Conservation (phyloP, 176 grass and related monocot genomes). For the Chrysopogon serrulatus region DNA sequence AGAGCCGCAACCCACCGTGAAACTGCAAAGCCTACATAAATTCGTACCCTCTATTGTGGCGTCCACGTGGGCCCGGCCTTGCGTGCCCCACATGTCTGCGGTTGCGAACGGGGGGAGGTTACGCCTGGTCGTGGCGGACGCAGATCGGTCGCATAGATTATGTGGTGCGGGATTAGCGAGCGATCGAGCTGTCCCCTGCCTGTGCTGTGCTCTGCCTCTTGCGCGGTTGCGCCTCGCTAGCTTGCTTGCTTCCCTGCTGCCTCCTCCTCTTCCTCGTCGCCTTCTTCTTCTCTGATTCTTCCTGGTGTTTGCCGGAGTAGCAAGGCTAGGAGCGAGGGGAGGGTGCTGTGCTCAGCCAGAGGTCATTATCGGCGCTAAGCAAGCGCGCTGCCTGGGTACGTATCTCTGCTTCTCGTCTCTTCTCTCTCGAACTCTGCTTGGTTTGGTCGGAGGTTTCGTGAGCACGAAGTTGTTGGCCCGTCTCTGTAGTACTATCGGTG, state of each 20-base stretch:
- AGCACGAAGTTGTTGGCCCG: not conserved
- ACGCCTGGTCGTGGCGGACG: not conserved
- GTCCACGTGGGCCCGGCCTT: fast-evolving
- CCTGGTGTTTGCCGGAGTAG: not conserved
- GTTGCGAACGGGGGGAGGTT: fast-evolving
- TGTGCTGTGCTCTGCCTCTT: slow-evolving; percentile 19
- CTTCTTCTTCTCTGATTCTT: not conserved
- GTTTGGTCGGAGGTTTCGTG: not conserved
- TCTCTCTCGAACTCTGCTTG: slow-evolving; percentile 10
- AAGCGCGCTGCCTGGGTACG: slow-evolving; percentile 24
- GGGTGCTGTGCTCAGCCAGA: not conserved
- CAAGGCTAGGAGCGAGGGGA: not conserved
- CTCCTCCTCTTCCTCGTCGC: not conserved
- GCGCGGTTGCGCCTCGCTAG: slow-evolving; percentile 6
- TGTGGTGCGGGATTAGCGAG: slow-evolving; percentile 49
- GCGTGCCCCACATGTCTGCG: not conserved
- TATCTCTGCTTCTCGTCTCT: not conserved
- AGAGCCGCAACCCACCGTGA: slow-evolving; percentile 17
- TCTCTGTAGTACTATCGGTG: not conserved
- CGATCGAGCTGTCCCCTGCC: slow-evolving; percentile 56
- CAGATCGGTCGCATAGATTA: slow-evolving; percentile 34
- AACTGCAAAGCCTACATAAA: not conserved
- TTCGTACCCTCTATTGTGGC: fast-evolving
- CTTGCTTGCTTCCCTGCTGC: slow-evolving; percentile 7
- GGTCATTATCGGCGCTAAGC: not conserved